Conservation (phyloP, 805 yeast genomes). For the Saturnispora gosingensis region DNA sequence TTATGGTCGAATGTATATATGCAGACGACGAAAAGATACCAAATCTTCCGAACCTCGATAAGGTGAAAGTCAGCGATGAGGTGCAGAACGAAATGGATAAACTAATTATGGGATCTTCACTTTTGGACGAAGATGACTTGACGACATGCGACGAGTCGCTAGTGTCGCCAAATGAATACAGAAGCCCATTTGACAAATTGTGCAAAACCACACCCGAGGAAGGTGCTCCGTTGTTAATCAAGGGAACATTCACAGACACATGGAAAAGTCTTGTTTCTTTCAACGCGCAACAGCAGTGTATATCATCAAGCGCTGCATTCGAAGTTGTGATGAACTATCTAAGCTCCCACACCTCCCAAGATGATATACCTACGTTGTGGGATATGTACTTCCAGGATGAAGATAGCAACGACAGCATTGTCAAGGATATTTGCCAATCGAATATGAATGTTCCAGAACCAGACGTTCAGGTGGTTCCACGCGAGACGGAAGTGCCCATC, state of each 20-base stretch:
- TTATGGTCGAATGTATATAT: constrained; percentile 54
- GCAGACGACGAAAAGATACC: constrained; percentile 51
- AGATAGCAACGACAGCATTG: background rate
- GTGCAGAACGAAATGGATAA: constrained; percentile 39
- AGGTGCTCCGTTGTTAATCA: background rate
- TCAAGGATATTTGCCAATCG: background rate
- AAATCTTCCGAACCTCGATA: constrained; percentile 34
- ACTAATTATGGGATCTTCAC: constrained; percentile 30
- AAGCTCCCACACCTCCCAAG: background rate
- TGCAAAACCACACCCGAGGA: background rate
- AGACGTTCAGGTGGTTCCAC: background rate
- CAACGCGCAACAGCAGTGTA: background rate
- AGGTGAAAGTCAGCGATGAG: constrained; percentile 24
- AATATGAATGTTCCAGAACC: background rate
- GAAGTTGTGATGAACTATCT: background rate
- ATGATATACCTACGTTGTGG: constrained; percentile 2
- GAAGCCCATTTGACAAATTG: constrained; percentile 3
- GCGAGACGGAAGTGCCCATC: background rate
- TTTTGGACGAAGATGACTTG: constrained; percentile 16
- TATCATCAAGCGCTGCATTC: constrained; percentile 1
- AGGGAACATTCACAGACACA: constrained; percentile 1
- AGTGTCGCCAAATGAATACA: background rate
- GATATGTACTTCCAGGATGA: constrained; percentile 3
- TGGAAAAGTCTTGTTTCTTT: constrained; percentile 1
- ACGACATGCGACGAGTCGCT: constrained; percentile 1